Conservation (phyloP, 352 stramenopile species). For the Blastocystis sp. region DNA sequence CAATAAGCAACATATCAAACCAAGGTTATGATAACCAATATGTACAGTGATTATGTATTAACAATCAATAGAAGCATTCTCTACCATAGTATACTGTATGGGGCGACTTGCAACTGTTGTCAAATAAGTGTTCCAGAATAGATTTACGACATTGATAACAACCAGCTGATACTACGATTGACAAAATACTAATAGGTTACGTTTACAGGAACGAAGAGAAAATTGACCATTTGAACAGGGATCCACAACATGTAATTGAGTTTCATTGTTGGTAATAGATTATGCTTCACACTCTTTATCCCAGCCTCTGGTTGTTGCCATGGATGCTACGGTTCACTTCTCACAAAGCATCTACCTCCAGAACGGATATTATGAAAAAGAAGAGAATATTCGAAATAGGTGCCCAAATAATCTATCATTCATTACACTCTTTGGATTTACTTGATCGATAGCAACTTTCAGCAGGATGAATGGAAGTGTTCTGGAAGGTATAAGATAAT, state of each 20-base stretch:
- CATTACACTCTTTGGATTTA: no score
- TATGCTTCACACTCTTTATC: background rate
- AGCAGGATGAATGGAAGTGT: background rate
- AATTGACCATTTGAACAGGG: slow-evolving; percentile 31
- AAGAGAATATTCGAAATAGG: slow-evolving; percentile 7
- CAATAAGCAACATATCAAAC: no score
- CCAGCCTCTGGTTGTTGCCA: background rate
- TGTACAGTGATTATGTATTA: no score
- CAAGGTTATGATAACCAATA: no score
- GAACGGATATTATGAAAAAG: slow-evolving; percentile 13
- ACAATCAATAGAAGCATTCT: background rate
- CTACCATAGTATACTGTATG: background rate
- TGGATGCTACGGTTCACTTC: background rate
- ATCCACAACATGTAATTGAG: slow-evolving; percentile 29
- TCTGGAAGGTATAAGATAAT: background rate
- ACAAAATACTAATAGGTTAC: background rate
- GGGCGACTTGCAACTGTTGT: background rate
- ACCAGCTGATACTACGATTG: slow-evolving; percentile 13
- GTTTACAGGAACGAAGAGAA: slow-evolving; percentile 13
- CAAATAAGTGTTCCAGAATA: slow-evolving; percentile 50
- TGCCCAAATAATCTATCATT: slow-evolving; percentile 2
- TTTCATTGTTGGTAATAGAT: slow-evolving; percentile 5
- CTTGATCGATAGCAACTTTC: slow-evolving; percentile 42
- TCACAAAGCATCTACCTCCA: background rate
- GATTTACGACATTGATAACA: slow-evolving; percentile 20